Percentiles rank a stretch among this genome's conserved stretches.
Conservation (phyloP, 495 filamentous ascomycete species). For the Neurospora tetrasperma region DNA sequence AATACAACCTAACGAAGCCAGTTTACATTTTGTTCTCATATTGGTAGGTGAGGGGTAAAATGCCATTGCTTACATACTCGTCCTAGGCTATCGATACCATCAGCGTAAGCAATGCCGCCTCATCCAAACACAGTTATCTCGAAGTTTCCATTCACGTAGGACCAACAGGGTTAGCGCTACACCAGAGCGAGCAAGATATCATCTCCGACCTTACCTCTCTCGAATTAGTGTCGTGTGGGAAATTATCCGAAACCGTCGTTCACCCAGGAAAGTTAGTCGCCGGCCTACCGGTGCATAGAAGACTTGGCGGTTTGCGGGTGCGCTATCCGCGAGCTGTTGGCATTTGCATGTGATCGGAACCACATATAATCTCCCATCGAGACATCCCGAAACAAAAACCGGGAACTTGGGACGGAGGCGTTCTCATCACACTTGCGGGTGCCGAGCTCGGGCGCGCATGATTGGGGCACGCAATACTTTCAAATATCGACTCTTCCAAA, state of each 20-base stretch:
- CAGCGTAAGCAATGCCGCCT: background rate
- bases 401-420: background rate
- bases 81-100: background rate
- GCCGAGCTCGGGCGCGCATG: background rate
- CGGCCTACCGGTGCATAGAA: background rate
- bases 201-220: background rate
- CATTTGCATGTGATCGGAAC: background rate
- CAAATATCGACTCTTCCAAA: background rate
- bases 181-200: background rate
- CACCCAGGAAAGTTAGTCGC: background rate
- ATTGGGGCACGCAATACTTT: background rate
- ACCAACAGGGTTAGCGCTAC: background rate
- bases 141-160: background rate
- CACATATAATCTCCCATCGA: background rate
- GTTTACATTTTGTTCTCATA: background rate
- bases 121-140: background rate
- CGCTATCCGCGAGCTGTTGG: background rate
- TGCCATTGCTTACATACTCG: background rate
- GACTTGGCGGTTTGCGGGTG: background rate
- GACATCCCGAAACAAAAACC: background rate
- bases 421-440: background rate
- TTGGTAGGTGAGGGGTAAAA: background rate
- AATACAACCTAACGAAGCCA: background rate
- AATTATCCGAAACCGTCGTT: background rate
- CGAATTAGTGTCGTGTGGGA: background rate